A percentile compares a stretch with the other conserved stretches of the same genome.
Evolutionary conservation across 139 green algal genomes (phyloP).

Genomic region (Volvox africanus): DNA sequence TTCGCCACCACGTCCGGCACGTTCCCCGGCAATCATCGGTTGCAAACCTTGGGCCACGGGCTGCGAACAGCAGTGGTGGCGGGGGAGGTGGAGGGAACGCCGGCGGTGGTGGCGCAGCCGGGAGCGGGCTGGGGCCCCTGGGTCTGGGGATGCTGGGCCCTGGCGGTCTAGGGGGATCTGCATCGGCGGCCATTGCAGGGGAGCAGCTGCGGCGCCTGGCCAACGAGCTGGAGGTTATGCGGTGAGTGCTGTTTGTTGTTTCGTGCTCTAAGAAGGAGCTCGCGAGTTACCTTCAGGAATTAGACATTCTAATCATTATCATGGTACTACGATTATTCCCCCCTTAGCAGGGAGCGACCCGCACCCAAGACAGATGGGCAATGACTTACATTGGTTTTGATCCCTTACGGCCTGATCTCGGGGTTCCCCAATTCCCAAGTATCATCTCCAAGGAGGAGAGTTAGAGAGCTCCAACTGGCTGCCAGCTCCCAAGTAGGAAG

Average conservation of each 20-base stretch:
- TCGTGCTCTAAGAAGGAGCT: no score
- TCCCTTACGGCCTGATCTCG: no score
- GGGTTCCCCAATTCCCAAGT: no score
- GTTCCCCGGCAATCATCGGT: constrained; percentile 60
- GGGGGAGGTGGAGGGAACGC: background rate
- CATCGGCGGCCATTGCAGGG: constrained; percentile 17
- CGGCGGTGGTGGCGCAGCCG: background rate
- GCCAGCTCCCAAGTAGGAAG: no score
- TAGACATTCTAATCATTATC: no score
- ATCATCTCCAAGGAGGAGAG: no score
- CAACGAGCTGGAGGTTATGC: constrained; percentile 37
- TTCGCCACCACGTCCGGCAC: constrained; percentile 54
- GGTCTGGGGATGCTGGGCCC: constrained; percentile 21
- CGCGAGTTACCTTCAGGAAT: no score
- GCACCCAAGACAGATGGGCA: no score
- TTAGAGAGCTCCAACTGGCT: no score
- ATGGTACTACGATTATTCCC: no score
- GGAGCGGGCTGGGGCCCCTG: background rate
- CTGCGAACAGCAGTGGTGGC: constrained; percentile 27
- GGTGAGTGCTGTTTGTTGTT: constrained; percentile 1
- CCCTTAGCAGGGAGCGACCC: no score
- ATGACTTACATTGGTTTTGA: no score
- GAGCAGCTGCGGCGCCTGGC: constrained; percentile 39
- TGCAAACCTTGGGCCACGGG: constrained; percentile 50
- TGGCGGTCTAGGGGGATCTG: constrained; percentile 5